Evolutionary conservation across 73 alveolate species (phyloP), one percentile per base, ranked within the genome.

Genomic region (Paraurostyla sp.): DNA sequence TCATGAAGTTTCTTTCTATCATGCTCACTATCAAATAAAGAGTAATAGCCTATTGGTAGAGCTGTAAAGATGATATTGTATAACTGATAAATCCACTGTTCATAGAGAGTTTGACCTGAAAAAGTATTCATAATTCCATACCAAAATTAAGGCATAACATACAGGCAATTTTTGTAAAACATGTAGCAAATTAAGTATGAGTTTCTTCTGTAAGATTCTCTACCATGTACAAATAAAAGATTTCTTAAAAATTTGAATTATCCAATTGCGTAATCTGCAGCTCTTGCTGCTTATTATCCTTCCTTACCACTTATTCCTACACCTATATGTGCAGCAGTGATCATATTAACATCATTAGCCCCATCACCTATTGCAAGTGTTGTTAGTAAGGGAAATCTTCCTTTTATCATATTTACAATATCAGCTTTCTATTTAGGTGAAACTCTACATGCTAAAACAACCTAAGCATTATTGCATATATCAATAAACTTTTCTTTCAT

Each of bases 331-430:
- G 99, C 99, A 29, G 95, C 98, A 38, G 95, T 89, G 33, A 96
- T 96, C 99, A 96, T 96, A 76, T 95, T 96, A 29, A 96, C 98
- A 88, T 96, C 99, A 80, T 96, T 96, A 29, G 98, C 99, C 27
- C 99, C 99, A 45, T 96, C 99, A 7, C 99, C 99, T 15, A 96
- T 95, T 16, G 98, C 97, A 49, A 96, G 49, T 11, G 97, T 94
- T 54, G 93, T 91, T 3, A 95, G 94, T 63, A 59, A 59, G 49
- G 83, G 83, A 69, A 76, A 91, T 80, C 90, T 49, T 27, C 76
- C 58, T 83, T 92, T 88, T 40, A 94, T 90, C 76, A 92, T 76
- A 80, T 90, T 89, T 1, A 94, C 99, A 62, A 92, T 93, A 52
- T 94, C 94, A 43, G 90, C 83, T 68, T 92, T 94, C 62, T 95